Evolutionary conservation across 768 basidiomycete genomes (phyloP), one percentile per base, ranked within the genome.

Genomic region (Podaxis sp.): DNA sequence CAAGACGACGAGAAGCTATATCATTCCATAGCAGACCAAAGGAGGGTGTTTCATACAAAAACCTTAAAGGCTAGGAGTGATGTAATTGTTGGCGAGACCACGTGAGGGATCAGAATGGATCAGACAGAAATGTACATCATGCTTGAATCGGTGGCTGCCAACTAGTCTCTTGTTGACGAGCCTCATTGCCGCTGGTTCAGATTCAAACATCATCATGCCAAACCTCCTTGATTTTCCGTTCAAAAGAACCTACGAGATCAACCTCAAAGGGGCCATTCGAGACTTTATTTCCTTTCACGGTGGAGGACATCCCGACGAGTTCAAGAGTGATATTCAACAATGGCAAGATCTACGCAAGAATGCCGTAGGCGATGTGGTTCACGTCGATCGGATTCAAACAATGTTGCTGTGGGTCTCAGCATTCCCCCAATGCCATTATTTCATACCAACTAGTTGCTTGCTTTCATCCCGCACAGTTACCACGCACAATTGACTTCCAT

Each of bases 401-500:
- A 68, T 79, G 50, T 66, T 89, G 57, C 78, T 79, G 95, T 94
- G 65, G 63, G 86, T 81, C 35, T 35, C 48, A 55, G 32, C 40
- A n/a, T 40, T 53, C 44, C 58, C 42, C 58, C 42, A 56, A 23
- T 55, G 23, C 32, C 10, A n/a, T 27, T 36, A 28, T 25, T 52
- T 44, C 50, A 60, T 14, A 36, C 47, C 47, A 50, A 52, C 38
- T 35, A 4, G 55, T 11, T 28, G 37, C 2, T 50, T 50, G 35
- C 14, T 55, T 56, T 14, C 44, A 37, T 63, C 63, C 53, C 59
- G 51, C 50, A 37, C 67, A 98, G 96, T 48, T 98, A 98, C 70
- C 91, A 97, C 65, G 91, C 93, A 3, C 95, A 96, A 69, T 84
- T 98, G 38, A 78, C 87, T 0, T 94, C 89, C 62, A 82, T 95